These are phyloP conservation scores for Castanea mollissima DNA, from an alignment of 306 rosid species.

Conservation along the genomic window DNA sequence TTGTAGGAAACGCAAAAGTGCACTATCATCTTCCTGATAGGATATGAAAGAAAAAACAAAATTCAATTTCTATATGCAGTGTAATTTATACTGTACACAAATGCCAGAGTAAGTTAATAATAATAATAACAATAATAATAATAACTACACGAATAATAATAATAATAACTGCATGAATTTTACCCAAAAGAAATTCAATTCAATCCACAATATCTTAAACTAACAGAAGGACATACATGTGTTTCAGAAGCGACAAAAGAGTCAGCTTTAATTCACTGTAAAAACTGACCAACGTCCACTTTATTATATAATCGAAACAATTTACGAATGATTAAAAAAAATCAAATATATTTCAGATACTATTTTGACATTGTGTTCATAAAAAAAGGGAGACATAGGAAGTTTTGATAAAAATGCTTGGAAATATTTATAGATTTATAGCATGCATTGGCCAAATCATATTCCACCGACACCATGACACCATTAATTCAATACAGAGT, in stretches of 20 bases:
- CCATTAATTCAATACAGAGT: not conserved
- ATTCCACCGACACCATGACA: not conserved
- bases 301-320: not conserved
- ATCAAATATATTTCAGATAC: not conserved
- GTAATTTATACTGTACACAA: not conserved
- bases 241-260: not conserved
- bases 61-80: not conserved
- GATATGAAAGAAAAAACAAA: slow-evolving; percentile 23
- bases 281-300: not conserved
- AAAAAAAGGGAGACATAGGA: not conserved
- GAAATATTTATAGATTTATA: not conserved
- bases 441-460: not conserved
- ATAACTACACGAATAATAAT: not conserved
- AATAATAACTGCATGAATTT: not conserved
- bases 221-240: not conserved
- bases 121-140: too few species aligned
- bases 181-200: not conserved
- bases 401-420: not conserved
- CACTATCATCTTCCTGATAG: slow-evolving; percentile 87
- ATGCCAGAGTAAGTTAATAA: not conserved
- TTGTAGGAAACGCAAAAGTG: slow-evolving; percentile 86
- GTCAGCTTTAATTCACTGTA: not conserved
- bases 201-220: not conserved
- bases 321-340: too few species aligned
- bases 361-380: not conserved